A percentile compares a stretch with the other conserved stretches of the same genome.
Evolutionary conservation across 371 early-diverging fungal species (phyloP).

Genomic region (Entomophthora muscae): DNA sequence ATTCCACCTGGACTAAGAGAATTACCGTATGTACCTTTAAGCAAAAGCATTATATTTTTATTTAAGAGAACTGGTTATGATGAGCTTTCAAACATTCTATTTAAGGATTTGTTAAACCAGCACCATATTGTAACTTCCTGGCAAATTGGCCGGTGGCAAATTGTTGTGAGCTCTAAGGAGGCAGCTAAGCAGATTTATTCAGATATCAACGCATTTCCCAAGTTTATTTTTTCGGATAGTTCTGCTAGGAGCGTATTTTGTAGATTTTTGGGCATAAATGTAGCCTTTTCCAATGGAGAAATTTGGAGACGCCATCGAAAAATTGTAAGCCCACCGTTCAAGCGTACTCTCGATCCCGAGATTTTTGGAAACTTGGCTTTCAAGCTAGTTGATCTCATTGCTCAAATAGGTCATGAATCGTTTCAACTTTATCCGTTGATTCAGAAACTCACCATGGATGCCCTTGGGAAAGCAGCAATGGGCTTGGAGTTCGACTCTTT

Average conservation of each 20-base stretch:
- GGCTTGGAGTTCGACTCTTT: neutral
- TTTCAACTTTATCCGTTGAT: constrained; percentile 13
- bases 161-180: neutral
- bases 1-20: too few species aligned
- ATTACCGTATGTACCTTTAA: too few species aligned
- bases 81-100: too few species aligned
- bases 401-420: constrained; percentile 11
- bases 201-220: neutral
- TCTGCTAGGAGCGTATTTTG: neutral
- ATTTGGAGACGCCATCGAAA: constrained; percentile 17
- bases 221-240: neutral
- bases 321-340: constrained; percentile 15
- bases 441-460: constrained; percentile 3
- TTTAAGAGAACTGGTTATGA: too few species aligned
- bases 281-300: constrained; percentile 10
- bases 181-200: neutral
- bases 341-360: constrained; percentile 5
- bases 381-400: neutral
- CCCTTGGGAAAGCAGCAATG: constrained; percentile 4
- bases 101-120: too few species aligned
- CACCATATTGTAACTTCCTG: too few species aligned
- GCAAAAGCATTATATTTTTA: too few species aligned
- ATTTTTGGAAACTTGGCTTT: neutral
- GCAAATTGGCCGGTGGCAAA: neutral
- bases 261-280: constrained; percentile 12